Evolutionary conservation across 257 asterid genomes (phyloP).

Genomic region (Plantago ovata): DNA sequence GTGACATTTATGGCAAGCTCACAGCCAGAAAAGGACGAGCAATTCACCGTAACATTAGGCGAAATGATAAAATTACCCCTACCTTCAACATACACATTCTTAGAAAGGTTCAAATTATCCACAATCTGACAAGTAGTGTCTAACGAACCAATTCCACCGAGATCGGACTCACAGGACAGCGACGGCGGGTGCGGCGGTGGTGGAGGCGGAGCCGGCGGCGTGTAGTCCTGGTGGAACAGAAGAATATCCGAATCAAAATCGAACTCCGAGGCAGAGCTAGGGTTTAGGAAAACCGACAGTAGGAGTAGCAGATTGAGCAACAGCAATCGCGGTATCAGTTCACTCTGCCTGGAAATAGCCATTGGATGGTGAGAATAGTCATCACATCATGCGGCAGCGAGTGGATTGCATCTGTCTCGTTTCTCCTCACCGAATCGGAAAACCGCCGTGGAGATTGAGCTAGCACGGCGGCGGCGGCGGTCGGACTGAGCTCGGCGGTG

Average conservation of each 20-base stretch:
- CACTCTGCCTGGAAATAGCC: constrained; percentile 34
- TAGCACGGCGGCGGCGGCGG: neutral
- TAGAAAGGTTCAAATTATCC: constrained; percentile 60
- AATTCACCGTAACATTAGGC: constrained; percentile 60
- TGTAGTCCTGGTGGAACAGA: constrained; percentile 81
- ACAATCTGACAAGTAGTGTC: constrained; percentile 85
- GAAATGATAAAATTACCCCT: constrained; percentile 74
- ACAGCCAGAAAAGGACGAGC: constrained; percentile 71
- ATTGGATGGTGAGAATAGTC: constrained; percentile 51
- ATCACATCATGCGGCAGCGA: constrained; percentile 42
- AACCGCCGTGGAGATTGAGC: constrained; percentile 15
- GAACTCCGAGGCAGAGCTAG: constrained; percentile 33
- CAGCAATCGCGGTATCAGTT: constrained; percentile 21
- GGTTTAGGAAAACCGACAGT: constrained; percentile 34
- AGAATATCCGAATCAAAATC: constrained; percentile 31
- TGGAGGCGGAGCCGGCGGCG: constrained; percentile 99
- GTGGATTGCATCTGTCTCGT: constrained; percentile 45
- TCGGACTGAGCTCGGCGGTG: neutral
- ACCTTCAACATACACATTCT: constrained; percentile 80
- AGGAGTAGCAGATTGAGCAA: constrained; percentile 19
- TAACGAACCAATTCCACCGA: constrained; percentile 84
- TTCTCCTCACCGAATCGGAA: constrained; percentile 13
- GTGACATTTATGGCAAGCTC: constrained; percentile 67
- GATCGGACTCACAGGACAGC: constrained; percentile 75
- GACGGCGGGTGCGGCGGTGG: constrained; percentile 99